Percentiles rank a stretch among this genome's conserved stretches.
Evolutionary conservation across 805 yeast species (phyloP).

Genomic region (Middelhovenomyces tepae): DNA sequence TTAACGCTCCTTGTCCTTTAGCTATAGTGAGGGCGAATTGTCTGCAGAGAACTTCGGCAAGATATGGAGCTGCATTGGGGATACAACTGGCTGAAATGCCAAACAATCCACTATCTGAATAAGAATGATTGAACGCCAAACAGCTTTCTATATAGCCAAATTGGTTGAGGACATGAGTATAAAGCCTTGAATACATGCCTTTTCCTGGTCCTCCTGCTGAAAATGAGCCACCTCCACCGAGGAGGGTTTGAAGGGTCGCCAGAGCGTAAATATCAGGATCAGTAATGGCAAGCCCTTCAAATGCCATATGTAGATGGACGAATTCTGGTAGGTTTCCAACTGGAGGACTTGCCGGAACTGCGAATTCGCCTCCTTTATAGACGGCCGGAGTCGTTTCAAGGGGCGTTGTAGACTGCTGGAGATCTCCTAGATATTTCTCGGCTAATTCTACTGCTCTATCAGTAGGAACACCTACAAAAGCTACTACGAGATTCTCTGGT

Average conservation of each 20-base stretch:
- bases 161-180: conserved; percentile 83
- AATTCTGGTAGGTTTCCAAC: conserved; percentile 69
- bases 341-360: conserved; percentile 45
- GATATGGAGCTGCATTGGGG: conserved; percentile 77
- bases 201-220: conserved; percentile 99
- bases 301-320: conserved; percentile 77
- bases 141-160: conserved; percentile 88
- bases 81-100: conserved; percentile 80
- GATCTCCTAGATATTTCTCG: conserved; percentile 52
- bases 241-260: conserved; percentile 78
- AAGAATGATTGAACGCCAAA: conserved; percentile 79
- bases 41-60: conserved; percentile 68
- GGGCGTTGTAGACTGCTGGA: conserved; percentile 30
- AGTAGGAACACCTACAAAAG: conserved; percentile 79
- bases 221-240: conserved; percentile 97
- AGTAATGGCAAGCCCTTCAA: conserved; percentile 76
- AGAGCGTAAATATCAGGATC: conserved; percentile 84
- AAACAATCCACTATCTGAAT: conserved; percentile 82
- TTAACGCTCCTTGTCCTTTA: conserved; percentile 51
- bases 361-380: conserved; percentile 53
- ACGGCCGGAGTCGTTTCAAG: conserved; percentile 28
- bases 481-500: conserved; percentile 76
- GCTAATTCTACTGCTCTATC: conserved; percentile 58
- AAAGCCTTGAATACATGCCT: conserved; percentile 94
- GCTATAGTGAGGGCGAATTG: conserved; percentile 48